These are phyloP conservation scores for Calocera cornea DNA, from an alignment of 768 basidiomycete genomes.

Conservation along the genomic window DNA sequence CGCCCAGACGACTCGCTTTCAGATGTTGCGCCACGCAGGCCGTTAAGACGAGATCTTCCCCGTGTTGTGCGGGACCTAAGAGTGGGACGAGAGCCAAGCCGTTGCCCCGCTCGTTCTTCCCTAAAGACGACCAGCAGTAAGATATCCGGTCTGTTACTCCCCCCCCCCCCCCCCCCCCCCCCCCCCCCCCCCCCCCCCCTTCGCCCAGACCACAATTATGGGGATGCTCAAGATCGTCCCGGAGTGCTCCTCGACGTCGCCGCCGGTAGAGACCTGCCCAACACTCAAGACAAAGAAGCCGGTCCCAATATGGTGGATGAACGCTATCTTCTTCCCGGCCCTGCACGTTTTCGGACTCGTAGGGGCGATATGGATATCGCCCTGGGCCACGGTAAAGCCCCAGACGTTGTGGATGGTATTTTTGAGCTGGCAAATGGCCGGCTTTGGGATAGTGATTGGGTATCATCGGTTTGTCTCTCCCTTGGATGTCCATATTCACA, in stretches of 20 bases:
- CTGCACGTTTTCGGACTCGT: conserved; percentile 44
- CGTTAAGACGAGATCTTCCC: background rate
- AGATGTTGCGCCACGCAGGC: background rate
- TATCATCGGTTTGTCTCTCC: conserved; percentile 40
- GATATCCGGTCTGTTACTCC: background rate
- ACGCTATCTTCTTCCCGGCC: conserved; percentile 41
- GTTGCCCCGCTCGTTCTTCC: background rate
- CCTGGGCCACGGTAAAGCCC: conserved; percentile 32
- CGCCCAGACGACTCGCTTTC: background rate
- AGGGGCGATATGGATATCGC: conserved; percentile 37
- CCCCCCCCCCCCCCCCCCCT: background rate
- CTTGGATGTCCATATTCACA: background rate
- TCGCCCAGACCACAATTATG: background rate
- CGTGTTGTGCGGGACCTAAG: background rate
- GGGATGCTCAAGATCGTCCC: background rate
- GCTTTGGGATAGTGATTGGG: conserved; percentile 65
- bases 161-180: no score
- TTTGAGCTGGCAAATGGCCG: conserved; percentile 52
- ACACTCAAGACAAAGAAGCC: background rate
- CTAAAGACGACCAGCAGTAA: background rate
- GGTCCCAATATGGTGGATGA: conserved; percentile 45
- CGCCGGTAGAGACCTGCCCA: background rate
- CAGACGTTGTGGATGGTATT: conserved; percentile 41
- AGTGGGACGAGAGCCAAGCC: background rate
- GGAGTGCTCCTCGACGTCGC: background rate